Conservation (phyloP, 768 basidiomycete genomes). For the Tylopilus vinaceipallidus region DNA sequence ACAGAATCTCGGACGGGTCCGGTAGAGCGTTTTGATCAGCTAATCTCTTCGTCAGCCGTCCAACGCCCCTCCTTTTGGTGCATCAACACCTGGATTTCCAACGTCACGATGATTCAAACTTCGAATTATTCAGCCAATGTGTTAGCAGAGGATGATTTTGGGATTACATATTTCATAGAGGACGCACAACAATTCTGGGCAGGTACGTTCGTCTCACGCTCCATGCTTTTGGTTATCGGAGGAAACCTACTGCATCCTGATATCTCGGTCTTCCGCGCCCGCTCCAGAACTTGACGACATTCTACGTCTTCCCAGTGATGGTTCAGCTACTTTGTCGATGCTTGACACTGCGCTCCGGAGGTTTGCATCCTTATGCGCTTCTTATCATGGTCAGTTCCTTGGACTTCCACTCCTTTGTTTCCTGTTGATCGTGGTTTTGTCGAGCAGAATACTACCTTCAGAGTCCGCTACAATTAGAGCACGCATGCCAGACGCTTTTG, state of each 20-base stretch:
- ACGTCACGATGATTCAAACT: conserved; percentile 16
- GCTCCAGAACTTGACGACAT: conserved; percentile 83
- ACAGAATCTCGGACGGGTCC: background rate
- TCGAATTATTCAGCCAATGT: conserved; percentile 18
- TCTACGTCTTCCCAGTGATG: conserved; percentile 59
- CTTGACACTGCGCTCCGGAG: conserved; percentile 79
- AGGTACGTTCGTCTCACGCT: conserved; percentile 46
- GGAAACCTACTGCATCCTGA: conserved; percentile 3
- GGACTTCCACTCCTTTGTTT: conserved; percentile 1
- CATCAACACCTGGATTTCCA: conserved; percentile 5
- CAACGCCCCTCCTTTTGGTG: conserved; percentile 6
- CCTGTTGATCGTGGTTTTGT: conserved; percentile 14
- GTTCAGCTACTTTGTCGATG: conserved; percentile 58
- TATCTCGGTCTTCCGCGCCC: background rate
- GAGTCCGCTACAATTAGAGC: conserved; percentile 77
- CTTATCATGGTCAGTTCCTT: conserved; percentile 73
- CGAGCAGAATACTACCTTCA: conserved; percentile 80
- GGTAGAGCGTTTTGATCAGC: background rate
- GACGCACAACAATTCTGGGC: conserved; percentile 90
- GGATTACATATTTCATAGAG: conserved; percentile 79
- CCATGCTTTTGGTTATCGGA: conserved; percentile 2
- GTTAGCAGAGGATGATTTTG: conserved; percentile 59
- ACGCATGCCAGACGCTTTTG: conserved; percentile 74
- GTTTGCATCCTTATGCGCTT: conserved; percentile 75
- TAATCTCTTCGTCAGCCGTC: background rate